Evolutionary conservation across 108 stramenopile species (phyloP).

Genomic region (Nitzschia sp.): DNA sequence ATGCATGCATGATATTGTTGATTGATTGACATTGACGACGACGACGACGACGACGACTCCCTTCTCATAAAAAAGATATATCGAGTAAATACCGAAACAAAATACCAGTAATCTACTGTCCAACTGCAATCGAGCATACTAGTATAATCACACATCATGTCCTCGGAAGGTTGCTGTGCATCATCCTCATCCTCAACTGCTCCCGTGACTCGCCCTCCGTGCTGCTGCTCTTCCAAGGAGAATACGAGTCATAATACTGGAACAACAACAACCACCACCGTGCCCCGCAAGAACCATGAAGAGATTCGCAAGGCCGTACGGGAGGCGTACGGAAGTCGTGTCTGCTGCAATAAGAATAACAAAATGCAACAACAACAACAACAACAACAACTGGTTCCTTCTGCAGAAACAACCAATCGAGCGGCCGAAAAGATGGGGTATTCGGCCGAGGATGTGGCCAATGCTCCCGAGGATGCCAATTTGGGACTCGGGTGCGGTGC

Average conservation of each 20-base stretch:
- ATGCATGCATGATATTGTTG: too few species aligned
- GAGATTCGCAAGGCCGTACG: background rate
- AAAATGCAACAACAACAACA: too few species aligned
- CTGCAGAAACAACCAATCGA: background rate
- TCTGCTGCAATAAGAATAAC: background rate
- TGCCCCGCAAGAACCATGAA: too few species aligned
- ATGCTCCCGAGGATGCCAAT: background rate
- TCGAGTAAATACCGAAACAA: too few species aligned
- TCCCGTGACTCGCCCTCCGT: background rate
- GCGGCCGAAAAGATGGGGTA: background rate
- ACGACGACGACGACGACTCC: too few species aligned
- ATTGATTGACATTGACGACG: too few species aligned
- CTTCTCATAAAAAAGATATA: too few species aligned
- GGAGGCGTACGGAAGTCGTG: background rate
- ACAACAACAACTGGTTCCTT: background rate
- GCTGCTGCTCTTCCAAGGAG: background rate
- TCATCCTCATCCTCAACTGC: background rate
- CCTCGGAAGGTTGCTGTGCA: background rate
- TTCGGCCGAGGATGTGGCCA: background rate
- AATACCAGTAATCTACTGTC: too few species aligned
- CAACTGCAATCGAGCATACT: too few species aligned
- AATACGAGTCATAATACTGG: background rate
- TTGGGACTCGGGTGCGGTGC: background rate
- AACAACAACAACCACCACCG: background rate
- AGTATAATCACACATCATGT: too few species aligned